Conservation (phyloP, 1,284 basidiomycete genomes). For the Ganoderma meredithae region DNA sequence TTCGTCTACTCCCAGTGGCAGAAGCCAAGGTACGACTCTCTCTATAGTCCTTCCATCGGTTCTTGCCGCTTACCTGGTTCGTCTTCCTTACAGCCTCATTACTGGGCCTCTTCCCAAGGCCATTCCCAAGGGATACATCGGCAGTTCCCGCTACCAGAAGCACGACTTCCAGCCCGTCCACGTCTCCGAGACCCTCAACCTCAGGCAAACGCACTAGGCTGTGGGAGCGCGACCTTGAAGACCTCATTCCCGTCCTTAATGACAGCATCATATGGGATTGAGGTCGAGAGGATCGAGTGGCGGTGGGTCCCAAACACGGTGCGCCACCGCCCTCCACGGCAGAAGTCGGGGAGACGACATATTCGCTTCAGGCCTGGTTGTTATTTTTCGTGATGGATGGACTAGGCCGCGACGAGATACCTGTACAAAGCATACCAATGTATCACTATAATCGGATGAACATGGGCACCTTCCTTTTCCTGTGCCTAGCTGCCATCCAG, state of each 20-base stretch:
- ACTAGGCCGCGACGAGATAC: background rate
- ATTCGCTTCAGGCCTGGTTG: background rate
- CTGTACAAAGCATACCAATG: slow-evolving; percentile 30
- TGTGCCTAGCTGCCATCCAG: slow-evolving; percentile 33
- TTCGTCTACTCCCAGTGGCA: slow-evolving; percentile 37
- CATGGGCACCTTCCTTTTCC: slow-evolving; percentile 2
- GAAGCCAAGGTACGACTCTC: slow-evolving; percentile 34
- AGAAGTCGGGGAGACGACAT: background rate
- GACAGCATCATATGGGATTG: slow-evolving; percentile 34
- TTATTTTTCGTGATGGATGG: background rate
- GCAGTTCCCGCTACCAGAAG: slow-evolving; percentile 32
- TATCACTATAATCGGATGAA: slow-evolving; percentile 24
- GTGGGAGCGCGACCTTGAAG: slow-evolving; percentile 23
- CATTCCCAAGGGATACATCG: slow-evolving; percentile 39
- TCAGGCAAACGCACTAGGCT: slow-evolving; percentile 24
- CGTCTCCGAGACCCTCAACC: slow-evolving; percentile 22
- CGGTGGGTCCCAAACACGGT: slow-evolving; percentile 14
- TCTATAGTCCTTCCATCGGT: background rate
- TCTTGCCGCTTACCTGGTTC: background rate
- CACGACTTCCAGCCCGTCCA: slow-evolving; percentile 30
- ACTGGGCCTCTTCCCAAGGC: slow-evolving; percentile 35
- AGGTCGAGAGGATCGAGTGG: background rate
- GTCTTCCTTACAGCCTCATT: slow-evolving; percentile 28
- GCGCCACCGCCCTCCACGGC: background rate
- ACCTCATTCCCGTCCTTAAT: slow-evolving; percentile 30